These are phyloP conservation scores for Quercus wislizeni DNA, from an alignment of 306 rosid species.

Conservation along the genomic window DNA sequence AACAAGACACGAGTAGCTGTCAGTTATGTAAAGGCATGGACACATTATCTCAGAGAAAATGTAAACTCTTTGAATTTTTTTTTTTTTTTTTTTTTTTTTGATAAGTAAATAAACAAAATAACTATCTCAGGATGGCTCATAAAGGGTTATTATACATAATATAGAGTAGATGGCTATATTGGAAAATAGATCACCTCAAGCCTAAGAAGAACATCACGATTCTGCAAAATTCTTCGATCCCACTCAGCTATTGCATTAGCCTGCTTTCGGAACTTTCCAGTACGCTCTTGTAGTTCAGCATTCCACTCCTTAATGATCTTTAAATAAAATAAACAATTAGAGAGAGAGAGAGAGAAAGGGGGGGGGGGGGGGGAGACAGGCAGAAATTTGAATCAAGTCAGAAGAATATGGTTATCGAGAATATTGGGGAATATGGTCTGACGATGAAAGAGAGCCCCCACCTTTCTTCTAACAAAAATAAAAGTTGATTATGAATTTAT, in stretches of 20 bases:
- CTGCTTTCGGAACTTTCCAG: slow-evolving; percentile 91
- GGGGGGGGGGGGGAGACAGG: no score
- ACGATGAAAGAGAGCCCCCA: neutral
- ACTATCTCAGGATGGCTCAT: neutral
- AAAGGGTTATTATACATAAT: slow-evolving; percentile 2
- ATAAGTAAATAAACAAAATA: neutral
- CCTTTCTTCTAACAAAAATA: slow-evolving; percentile 1
- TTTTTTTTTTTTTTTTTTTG: no score
- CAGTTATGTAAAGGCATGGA: neutral
- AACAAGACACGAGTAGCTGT: neutral
- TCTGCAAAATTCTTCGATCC: slow-evolving; percentile 88
- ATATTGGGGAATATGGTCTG: neutral
- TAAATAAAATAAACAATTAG: neutral
- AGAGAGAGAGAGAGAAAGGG: slow-evolving; percentile 1
- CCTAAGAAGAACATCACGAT: slow-evolving; percentile 80
- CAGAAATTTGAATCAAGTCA: neutral
- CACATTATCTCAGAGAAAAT: neutral
- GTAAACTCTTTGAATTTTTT: neutral
- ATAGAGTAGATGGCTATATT: neutral
- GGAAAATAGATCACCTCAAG: slow-evolving; percentile 60
- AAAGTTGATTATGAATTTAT: neutral
- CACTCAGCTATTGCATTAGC: slow-evolving; percentile 94
- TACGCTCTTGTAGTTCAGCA: slow-evolving; percentile 89
- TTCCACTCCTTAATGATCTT: slow-evolving; percentile 98
- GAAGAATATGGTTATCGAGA: slow-evolving; percentile 1